Percentiles rank a stretch among this genome's conserved stretches.
Evolutionary conservation across 2,329 filamentous ascomycete genomes (phyloP).

Genomic region (Microascus cirrosus): DNA sequence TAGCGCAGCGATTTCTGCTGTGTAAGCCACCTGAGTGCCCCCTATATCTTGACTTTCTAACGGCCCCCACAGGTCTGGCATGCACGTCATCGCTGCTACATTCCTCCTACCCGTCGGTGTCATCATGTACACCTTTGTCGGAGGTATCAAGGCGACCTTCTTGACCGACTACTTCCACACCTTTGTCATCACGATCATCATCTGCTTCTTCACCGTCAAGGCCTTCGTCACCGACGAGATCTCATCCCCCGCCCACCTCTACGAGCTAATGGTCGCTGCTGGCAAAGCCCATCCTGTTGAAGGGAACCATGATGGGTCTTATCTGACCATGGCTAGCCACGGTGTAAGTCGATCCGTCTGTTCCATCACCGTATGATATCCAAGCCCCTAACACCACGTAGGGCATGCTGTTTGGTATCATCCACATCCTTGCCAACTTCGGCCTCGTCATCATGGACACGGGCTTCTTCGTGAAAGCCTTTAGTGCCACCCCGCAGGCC

Average conservation of each 20-base stretch:
- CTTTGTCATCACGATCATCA: slow-evolving; percentile 38
- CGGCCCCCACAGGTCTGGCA: slow-evolving; percentile 19
- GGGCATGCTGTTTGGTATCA: slow-evolving; percentile 37
- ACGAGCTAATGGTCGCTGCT: slow-evolving; percentile 34
- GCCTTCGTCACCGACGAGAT: slow-evolving; percentile 33
- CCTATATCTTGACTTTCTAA: neutral
- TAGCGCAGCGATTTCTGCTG: slow-evolving; percentile 19
- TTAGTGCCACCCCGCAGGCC: slow-evolving; percentile 31
- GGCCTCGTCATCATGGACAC: slow-evolving; percentile 43
- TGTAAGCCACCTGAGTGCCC: slow-evolving; percentile 15
- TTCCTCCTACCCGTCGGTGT: slow-evolving; percentile 29
- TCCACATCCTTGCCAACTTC: slow-evolving; percentile 36
- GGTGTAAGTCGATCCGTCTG: slow-evolving; percentile 16
- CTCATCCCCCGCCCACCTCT: slow-evolving; percentile 34
- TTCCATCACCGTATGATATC: neutral
- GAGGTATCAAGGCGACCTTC: slow-evolving; percentile 27
- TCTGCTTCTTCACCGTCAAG: slow-evolving; percentile 35
- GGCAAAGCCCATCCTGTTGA: slow-evolving; percentile 30
- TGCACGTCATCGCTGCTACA: slow-evolving; percentile 36
- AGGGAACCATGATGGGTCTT: slow-evolving; percentile 41
- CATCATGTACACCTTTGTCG: slow-evolving; percentile 25
- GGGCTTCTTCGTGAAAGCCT: slow-evolving; percentile 41
- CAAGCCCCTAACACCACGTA: slow-evolving; percentile 9
- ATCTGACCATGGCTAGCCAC: slow-evolving; percentile 44
- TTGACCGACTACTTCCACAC: slow-evolving; percentile 44